A percentile compares a stretch with the other conserved stretches of the same genome.
These are phyloP conservation scores for Tolypocladium pustulatum DNA, from an alignment of 2,329 filamentous ascomycete genomes.

Conservation along the genomic window DNA sequence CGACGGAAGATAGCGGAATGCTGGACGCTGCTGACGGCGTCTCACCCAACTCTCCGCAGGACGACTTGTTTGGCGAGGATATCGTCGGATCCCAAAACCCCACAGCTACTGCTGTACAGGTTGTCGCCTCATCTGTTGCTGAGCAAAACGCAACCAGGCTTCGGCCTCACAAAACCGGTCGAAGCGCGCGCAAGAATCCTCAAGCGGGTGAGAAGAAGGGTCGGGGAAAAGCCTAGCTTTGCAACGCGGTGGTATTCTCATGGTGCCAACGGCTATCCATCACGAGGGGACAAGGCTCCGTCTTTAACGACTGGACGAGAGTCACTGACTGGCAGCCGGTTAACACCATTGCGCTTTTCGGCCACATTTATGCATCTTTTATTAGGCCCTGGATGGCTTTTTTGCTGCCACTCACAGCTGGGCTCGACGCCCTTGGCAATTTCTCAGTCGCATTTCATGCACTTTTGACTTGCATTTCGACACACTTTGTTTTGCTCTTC, in stretches of 20 bases:
- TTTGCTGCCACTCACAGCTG: neutral
- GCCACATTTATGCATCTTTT: neutral
- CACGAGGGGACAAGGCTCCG: neutral
- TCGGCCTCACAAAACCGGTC: neutral
- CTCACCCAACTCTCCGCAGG: neutral
- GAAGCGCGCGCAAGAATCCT: neutral
- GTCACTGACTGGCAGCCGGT: neutral
- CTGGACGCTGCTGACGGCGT: neutral
- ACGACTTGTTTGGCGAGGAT: neutral
- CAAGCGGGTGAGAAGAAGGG: neutral
- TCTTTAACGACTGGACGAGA: neutral
- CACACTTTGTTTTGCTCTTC: neutral
- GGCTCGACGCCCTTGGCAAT: neutral
- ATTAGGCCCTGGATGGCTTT: no score
- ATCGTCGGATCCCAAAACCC: neutral
- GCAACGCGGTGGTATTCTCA: neutral
- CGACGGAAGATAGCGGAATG: neutral
- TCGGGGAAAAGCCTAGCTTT: neutral
- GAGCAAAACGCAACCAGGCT: neutral
- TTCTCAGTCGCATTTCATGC: neutral
- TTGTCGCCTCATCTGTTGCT: neutral
- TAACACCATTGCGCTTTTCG: neutral
- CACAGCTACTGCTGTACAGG: neutral
- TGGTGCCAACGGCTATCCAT: neutral
- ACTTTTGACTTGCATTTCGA: neutral